Evolutionary conservation across 2,329 filamentous ascomycete genomes (phyloP).

Genomic region (Fusarium sp.): DNA sequence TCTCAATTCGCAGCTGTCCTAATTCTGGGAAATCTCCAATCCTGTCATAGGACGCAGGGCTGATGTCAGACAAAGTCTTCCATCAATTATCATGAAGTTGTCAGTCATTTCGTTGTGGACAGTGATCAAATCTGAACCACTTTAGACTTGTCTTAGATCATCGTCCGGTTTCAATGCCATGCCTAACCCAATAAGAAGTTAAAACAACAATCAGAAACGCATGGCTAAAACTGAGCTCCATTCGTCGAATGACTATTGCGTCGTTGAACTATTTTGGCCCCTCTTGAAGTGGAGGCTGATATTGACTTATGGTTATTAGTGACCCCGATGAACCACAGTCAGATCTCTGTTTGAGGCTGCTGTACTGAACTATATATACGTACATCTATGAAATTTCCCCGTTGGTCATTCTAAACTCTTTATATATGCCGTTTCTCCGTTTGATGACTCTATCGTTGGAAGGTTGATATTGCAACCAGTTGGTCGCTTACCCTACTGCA

Average conservation of each 20-base stretch:
- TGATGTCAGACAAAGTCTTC: conserved; percentile 7
- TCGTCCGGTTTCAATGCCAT: neutral
- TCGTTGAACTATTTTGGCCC: neutral
- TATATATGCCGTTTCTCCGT: neutral
- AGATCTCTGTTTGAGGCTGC: neutral
- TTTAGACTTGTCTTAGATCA: conserved; percentile 18
- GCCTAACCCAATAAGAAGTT: neutral
- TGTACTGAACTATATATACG: neutral
- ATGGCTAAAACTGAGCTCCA: neutral
- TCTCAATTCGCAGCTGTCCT: neutral
- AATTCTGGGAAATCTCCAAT: neutral
- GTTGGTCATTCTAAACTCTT: neutral
- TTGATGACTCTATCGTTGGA: neutral
- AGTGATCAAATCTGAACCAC: conserved; percentile 2
- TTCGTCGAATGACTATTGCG: neutral
- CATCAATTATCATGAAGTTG: conserved; percentile 29
- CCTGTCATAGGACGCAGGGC: neutral
- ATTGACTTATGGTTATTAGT: conserved; percentile 16
- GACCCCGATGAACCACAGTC: conserved; percentile 3
- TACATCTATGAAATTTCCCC: neutral
- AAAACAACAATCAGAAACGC: neutral
- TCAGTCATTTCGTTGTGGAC: conserved; percentile 24
- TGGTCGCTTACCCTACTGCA: conserved; percentile 4
- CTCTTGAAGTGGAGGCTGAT: conserved; percentile 16
- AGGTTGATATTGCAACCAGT: neutral